phyloP scores from a whole-genome alignment of 768 basidiomycete species.

The Russula sp. region DNA sequence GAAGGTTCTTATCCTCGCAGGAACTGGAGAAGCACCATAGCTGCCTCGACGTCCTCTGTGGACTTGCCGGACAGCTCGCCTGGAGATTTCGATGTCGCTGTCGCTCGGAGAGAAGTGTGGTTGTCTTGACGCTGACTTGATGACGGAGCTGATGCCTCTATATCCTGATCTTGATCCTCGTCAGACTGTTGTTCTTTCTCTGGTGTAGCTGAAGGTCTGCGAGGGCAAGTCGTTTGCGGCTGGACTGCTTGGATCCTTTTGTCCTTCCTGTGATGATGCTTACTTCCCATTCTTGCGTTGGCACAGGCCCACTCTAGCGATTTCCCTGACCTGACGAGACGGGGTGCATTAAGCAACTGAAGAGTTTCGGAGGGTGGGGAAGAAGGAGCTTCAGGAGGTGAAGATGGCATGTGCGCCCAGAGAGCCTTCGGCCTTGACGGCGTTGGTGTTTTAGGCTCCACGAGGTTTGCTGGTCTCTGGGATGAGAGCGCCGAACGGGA shows the following conservation, averaged over 20 bases:
- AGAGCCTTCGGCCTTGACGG: slow-evolving; percentile 18
- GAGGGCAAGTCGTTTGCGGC: neutral
- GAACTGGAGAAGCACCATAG: slow-evolving; percentile 34
- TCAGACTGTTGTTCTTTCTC: neutral
- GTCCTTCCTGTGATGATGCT: slow-evolving; percentile 21
- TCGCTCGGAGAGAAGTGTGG: neutral
- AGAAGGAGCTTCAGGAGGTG: slow-evolving; percentile 49
- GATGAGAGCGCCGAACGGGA: slow-evolving; percentile 18
- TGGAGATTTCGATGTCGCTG: slow-evolving; percentile 5
- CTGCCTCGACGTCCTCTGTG: slow-evolving; percentile 34
- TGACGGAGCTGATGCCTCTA: neutral
- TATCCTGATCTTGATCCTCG: neutral
- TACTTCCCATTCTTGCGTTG: slow-evolving; percentile 32
- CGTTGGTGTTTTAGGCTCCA: slow-evolving; percentile 5
- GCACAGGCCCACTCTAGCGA: slow-evolving; percentile 77
- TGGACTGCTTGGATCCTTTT: slow-evolving; percentile 23
- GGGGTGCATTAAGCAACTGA: slow-evolving; percentile 39
- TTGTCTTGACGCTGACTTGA: slow-evolving; percentile 1
- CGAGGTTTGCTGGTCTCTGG: slow-evolving; percentile 13
- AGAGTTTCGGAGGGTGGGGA: slow-evolving; percentile 46
- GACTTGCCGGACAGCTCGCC: slow-evolving; percentile 3
- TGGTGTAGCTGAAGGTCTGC: neutral
- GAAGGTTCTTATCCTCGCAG: slow-evolving; percentile 26
- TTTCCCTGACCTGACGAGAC: slow-evolving; percentile 39
- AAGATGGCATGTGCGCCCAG: slow-evolving; percentile 50